Percentiles rank a stretch among this genome's conserved stretches.
These are phyloP conservation scores for Vitis hybrid DNA, from an alignment of 177 flowering plant genomes.

Conservation along the genomic window DNA sequence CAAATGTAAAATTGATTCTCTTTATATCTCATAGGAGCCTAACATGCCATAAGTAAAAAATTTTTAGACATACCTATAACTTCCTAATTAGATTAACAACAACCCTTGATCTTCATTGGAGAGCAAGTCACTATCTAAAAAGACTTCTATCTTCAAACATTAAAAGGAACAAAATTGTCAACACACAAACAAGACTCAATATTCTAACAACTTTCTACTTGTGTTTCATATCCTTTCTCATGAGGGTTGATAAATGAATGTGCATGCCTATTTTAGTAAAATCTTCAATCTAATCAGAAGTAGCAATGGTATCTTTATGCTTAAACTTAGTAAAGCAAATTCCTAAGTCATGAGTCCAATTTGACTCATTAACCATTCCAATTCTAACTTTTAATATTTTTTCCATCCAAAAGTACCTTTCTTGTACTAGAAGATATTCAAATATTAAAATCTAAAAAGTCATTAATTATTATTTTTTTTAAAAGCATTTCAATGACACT, in stretches of 20 bases:
- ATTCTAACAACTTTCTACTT: constrained; percentile 35
- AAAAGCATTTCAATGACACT: not conserved
- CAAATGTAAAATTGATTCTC: no score
- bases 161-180: no score
- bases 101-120: no score
- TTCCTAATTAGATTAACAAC: no score
- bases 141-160: no score
- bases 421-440: constrained; percentile 55
- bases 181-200: no score
- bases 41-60: no score
- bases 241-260: constrained; percentile 93
- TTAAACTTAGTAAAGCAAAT: constrained; percentile 88
- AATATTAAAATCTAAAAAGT: constrained; percentile 1
- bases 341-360: constrained; percentile 96
- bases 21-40: no score
- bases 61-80: no score
- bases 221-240: constrained; percentile 84
- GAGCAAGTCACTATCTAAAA: no score
- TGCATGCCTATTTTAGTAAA: constrained; percentile 95
- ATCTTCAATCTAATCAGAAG: constrained; percentile 66
- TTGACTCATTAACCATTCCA: constrained; percentile 94
- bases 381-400: constrained; percentile 83
- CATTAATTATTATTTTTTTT: not conserved
- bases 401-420: constrained; percentile 95
- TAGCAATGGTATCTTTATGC: constrained; percentile 73